Conservation (phyloP, 257 asterid genomes). For the Echites panduratus region DNA sequence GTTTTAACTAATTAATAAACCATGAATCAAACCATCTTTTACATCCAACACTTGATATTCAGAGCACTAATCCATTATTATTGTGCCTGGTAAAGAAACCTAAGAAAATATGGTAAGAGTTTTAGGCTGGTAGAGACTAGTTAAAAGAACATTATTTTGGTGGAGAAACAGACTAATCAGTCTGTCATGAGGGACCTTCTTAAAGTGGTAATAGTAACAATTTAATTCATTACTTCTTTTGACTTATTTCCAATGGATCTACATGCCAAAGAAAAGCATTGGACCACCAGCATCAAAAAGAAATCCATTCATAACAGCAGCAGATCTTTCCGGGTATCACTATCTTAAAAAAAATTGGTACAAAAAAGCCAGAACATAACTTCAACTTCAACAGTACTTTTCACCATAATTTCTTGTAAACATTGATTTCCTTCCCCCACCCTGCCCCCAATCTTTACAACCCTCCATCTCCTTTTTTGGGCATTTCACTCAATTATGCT, state of each 20-base stretch:
- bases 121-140: no score
- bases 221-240: not conserved
- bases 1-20: no score
- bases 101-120: no score
- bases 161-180: conserved; percentile 5
- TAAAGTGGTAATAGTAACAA: not conserved
- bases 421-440: no score
- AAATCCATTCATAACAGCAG: not conserved
- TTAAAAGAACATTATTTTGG: no score
- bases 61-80: no score
- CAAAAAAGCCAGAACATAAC: not conserved
- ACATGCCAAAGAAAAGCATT: not conserved
- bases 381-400: conserved; percentile 2
- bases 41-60: no score
- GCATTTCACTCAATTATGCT: not conserved
- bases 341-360: conserved; percentile 1
- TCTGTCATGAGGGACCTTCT: conserved; percentile 9
- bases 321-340: not conserved
- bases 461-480: no score
- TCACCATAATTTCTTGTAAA: not conserved
- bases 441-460: no score
- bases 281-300: not conserved
- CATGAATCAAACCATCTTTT: no score
- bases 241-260: not conserved
- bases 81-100: no score